Evolutionary conservation across 2,329 filamentous ascomycete species (phyloP), one percentile per base, ranked within the genome.

Genomic region (Pseudogymnoascus sp.): DNA sequence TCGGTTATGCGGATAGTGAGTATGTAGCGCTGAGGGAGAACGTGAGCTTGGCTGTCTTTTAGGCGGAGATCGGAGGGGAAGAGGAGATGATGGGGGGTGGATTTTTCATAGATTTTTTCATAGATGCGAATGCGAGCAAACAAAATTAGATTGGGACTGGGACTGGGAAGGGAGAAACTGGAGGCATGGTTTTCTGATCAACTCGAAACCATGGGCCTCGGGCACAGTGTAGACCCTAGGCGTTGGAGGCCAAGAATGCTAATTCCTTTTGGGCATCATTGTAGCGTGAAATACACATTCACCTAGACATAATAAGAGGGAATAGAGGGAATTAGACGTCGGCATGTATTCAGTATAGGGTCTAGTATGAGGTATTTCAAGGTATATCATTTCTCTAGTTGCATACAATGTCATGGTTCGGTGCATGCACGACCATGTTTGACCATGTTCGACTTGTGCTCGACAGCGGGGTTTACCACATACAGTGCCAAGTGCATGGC

Each of bases 1-100:
- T 99, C 33, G 94, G 93, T 3, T 99, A 97, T 75, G 91, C 91
- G 19, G 92, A 97, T 73, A 95, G 89, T 71, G 92, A 97, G 76
- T 97, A 97, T 76, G 89, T 97, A 41, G 92, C 92, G 8, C 80
- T 94, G 70, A 81, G 92, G 66, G 91, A 96, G 74, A 93, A 96
- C 69, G 87, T 97, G 65, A 91, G 90, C 49, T 86, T 96, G 16
- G n/a, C 49, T 1, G 49, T 55, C 8, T 55, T 68, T 87, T 89
- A 66, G 58, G n/a, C 33, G 33, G 58, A 41, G 14, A 30, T 23
- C 14, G 19, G 28, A 3, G 9, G 2, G 49, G n/a, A 55, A 3
- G 28, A 19, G 25, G 33, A 55, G 14, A 55, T 33, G 49, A 55
- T 55, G 49, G 49, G 28, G 49, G 25, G 5, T 5, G 49, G 28